A percentile compares a stretch with the other conserved stretches of the same genome.
Evolutionary conservation across 768 basidiomycete species (phyloP).

Genomic region (Terana coerulea): DNA sequence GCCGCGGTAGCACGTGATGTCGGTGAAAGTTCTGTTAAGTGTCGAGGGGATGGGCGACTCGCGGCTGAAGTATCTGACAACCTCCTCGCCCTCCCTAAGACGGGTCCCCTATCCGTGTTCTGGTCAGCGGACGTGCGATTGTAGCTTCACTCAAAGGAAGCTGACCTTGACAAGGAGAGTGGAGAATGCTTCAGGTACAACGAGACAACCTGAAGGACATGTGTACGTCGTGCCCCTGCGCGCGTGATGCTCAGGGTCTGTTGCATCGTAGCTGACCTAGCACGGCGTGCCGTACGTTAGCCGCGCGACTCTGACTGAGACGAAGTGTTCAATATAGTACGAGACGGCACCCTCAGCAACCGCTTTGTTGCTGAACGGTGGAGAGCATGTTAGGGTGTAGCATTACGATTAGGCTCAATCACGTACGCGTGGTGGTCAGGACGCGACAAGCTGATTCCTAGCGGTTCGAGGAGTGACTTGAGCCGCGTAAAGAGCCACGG

Average conservation of each 20-base stretch:
- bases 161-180: constrained; percentile 13
- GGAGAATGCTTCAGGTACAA: constrained; percentile 7
- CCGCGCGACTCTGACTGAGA: constrained; percentile 44
- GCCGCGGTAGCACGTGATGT: constrained; percentile 32
- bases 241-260: constrained; percentile 37
- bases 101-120: background rate
- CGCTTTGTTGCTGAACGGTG: constrained; percentile 37
- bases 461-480: background rate
- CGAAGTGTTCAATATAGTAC: constrained; percentile 43
- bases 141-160: background rate
- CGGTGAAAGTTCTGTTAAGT: constrained; percentile 20
- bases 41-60: background rate
- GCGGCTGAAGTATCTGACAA: background rate
- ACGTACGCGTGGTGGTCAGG: constrained; percentile 3
- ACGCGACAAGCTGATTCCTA: background rate
- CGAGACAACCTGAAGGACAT: constrained; percentile 22
- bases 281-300: constrained; percentile 46
- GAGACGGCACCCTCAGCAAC: constrained; percentile 50
- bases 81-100: constrained; percentile 2
- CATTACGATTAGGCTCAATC: background rate
- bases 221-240: constrained; percentile 31
- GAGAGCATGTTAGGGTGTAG: background rate
- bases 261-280: constrained; percentile 30
- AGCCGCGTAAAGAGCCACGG: background rate
- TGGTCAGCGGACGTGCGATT: background rate